Evolutionary conservation across 306 rosid genomes (phyloP).

Genomic region (Vigna mungo): DNA sequence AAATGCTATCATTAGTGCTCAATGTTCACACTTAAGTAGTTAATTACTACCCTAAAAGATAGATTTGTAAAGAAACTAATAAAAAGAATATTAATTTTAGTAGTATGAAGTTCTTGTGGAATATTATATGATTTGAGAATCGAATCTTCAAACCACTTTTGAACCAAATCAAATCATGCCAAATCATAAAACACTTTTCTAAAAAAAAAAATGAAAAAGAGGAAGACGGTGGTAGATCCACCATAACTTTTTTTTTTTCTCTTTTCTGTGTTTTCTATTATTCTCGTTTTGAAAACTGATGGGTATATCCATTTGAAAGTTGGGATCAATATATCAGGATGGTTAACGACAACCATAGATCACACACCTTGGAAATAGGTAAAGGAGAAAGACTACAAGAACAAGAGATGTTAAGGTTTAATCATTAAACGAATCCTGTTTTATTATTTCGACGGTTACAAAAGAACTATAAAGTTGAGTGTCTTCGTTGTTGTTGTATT

Average conservation of each 20-base stretch:
- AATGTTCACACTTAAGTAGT: background rate
- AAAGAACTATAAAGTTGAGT: no score
- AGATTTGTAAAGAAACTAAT: background rate
- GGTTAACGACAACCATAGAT: background rate
- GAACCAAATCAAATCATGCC: background rate
- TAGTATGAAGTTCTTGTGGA: background rate
- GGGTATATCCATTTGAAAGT: background rate
- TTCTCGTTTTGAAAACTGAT: background rate
- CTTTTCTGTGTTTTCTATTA: background rate
- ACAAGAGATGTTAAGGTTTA: background rate
- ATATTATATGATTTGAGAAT: background rate
- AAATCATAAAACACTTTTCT: conserved; percentile 10
- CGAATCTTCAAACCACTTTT: background rate
- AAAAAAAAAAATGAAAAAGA: background rate
- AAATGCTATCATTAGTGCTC: background rate
- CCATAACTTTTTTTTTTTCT: background rate
- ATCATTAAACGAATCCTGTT: background rate
- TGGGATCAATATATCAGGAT: background rate
- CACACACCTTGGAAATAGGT: no score
- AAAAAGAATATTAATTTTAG: background rate
- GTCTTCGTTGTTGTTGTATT: no score
- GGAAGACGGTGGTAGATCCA: background rate
- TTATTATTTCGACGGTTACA: background rate
- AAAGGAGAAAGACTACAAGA: background rate
- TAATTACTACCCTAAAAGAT: background rate